Evolutionary conservation across 2,329 filamentous ascomycete species (phyloP).

Genomic region (Claviceps spartinae): DNA sequence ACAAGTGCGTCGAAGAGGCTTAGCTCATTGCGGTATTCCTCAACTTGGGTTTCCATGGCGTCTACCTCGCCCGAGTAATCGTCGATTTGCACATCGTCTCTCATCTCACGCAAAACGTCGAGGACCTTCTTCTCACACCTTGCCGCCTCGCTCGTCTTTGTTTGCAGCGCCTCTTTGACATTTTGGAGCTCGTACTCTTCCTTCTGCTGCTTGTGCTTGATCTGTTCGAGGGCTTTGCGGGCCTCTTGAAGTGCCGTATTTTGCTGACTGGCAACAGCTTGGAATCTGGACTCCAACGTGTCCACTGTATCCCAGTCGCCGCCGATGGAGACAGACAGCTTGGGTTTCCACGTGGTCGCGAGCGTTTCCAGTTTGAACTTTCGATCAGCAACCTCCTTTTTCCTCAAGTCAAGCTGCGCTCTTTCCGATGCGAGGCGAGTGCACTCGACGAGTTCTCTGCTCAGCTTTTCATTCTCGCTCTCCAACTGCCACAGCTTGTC

Average conservation of each 20-base stretch:
- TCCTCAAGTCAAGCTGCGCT: conserved; percentile 70
- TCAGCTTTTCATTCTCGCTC: conserved; percentile 55
- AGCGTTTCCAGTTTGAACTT: conserved; percentile 67
- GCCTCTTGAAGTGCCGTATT: conserved; percentile 45
- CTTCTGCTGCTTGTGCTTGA: conserved; percentile 60
- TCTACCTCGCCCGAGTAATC: conserved; percentile 39
- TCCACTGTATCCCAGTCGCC: conserved; percentile 48
- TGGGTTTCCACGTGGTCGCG: conserved; percentile 57
- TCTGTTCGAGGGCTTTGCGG: conserved; percentile 55
- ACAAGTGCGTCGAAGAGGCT: conserved; percentile 56
- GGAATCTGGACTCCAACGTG: conserved; percentile 58
- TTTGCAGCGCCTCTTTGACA: conserved; percentile 48
- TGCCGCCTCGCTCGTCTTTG: conserved; percentile 48
- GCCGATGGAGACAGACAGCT: conserved; percentile 52
- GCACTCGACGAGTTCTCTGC: conserved; percentile 69
- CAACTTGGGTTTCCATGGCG: conserved; percentile 41
- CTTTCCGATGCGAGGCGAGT: conserved; percentile 70
- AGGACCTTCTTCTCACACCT: conserved; percentile 45
- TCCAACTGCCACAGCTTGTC: conserved; percentile 55
- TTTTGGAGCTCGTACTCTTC: conserved; percentile 59
- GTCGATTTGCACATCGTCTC: conserved; percentile 34
- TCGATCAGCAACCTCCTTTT: conserved; percentile 63
- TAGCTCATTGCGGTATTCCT: conserved; percentile 50
- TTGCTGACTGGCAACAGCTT: conserved; percentile 46
- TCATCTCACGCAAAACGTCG: conserved; percentile 30